phyloP scores from a whole-genome alignment of 2,329 filamentous ascomycete genomes.

The Albifimbria verrucaria region DNA sequence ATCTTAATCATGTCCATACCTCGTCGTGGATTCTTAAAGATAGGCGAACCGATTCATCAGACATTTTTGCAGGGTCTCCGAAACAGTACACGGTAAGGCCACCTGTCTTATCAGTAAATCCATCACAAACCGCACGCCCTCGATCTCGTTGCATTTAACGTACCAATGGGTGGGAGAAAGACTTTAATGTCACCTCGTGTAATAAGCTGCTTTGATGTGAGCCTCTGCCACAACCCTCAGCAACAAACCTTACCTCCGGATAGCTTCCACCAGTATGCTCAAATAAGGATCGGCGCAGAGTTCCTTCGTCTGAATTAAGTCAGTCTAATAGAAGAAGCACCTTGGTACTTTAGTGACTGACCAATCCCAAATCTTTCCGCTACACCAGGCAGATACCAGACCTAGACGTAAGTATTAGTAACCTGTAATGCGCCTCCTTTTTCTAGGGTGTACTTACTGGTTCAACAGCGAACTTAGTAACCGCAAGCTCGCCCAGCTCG shows the following conservation, averaged over 20 bases:
- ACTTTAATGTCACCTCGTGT: constrained; percentile 92
- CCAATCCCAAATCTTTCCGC: constrained; percentile 90
- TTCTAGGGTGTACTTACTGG: constrained; percentile 55
- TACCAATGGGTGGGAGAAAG: constrained; percentile 89
- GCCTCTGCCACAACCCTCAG: constrained; percentile 4
- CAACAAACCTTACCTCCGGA: constrained; percentile 59
- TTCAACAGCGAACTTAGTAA: constrained; percentile 96
- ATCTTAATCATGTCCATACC: constrained; percentile 31
- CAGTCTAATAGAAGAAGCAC: constrained; percentile 13
- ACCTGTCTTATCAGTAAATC: constrained; percentile 44
- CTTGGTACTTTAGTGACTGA: constrained; percentile 29
- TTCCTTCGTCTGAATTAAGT: constrained; percentile 67
- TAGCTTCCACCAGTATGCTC: constrained; percentile 96
- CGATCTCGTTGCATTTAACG: constrained; percentile 6
- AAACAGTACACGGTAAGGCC: constrained; percentile 97
- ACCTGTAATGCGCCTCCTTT: not conserved
- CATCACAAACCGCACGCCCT: constrained; percentile 1
- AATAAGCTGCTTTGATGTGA: constrained; percentile 58
- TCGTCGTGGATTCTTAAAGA: constrained; percentile 78
- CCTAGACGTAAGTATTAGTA: constrained; percentile 25
- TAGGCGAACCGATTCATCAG: constrained; percentile 75
- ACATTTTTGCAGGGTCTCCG: constrained; percentile 90
- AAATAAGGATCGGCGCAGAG: constrained; percentile 81
- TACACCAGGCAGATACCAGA: constrained; percentile 83
- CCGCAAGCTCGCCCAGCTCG: constrained; percentile 78